phyloP scores from a whole-genome alignment of 495 filamentous ascomycete genomes.

The Penicillium argentinense region DNA sequence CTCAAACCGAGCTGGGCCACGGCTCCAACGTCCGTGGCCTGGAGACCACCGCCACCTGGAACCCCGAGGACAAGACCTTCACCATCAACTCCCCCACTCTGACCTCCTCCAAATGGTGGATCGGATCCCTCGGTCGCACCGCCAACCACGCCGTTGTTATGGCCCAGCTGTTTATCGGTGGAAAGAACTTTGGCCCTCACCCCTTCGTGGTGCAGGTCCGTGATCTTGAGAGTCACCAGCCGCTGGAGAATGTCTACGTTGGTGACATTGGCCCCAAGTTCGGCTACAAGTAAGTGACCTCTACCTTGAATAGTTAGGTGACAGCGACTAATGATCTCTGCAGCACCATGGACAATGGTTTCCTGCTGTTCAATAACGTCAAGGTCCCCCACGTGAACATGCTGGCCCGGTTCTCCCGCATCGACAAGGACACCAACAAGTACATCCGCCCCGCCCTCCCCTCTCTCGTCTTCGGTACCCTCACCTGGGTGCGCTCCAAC shows the following conservation, averaged over 20 bases:
- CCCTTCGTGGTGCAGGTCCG: conserved; percentile 76
- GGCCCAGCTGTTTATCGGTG: conserved; percentile 64
- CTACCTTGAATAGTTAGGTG: no score
- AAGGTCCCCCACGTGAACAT: conserved; percentile 69
- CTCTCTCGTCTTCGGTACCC: conserved; percentile 66
- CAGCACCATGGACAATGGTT: conserved; percentile 75
- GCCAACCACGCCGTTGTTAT: conserved; percentile 76
- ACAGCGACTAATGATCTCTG: not conserved
- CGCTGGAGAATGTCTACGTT: conserved; percentile 66
- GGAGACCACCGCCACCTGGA: conserved; percentile 73
- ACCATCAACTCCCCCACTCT: conserved; percentile 65
- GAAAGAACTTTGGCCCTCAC: conserved; percentile 67
- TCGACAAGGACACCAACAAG: conserved; percentile 60
- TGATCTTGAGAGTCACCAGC: conserved; percentile 67
- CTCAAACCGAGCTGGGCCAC: conserved; percentile 74
- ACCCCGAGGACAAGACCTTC: conserved; percentile 65
- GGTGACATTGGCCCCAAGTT: conserved; percentile 77
- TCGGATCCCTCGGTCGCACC: conserved; percentile 68
- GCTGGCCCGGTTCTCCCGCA: conserved; percentile 62
- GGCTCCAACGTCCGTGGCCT: conserved; percentile 73
- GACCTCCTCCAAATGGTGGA: conserved; percentile 78
- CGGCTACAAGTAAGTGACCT: conserved; percentile 53
- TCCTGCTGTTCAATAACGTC: conserved; percentile 68
- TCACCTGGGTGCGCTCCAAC: conserved; percentile 70
- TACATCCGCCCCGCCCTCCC: conserved; percentile 64